Evolutionary conservation across 768 basidiomycete genomes (phyloP).

Genomic region (Lactarius trivialis): DNA sequence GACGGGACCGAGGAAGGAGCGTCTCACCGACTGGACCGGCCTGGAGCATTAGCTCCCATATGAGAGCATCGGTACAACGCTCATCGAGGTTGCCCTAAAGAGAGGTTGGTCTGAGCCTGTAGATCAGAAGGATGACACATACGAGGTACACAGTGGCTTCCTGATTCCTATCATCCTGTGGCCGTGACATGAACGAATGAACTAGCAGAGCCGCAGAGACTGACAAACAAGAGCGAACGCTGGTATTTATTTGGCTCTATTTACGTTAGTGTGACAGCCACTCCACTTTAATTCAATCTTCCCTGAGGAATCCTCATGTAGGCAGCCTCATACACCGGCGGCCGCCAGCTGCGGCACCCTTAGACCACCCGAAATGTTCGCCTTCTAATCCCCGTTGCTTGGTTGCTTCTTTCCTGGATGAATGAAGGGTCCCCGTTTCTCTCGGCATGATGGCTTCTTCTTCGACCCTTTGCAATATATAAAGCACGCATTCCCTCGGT

Average conservation of each 20-base stretch:
- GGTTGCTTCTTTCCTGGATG: background rate
- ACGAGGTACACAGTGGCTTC: slow-evolving; percentile 60
- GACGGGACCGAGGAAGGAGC: slow-evolving; percentile 15
- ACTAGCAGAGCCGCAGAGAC: background rate
- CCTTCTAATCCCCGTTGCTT: slow-evolving; percentile 12
- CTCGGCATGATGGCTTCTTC: background rate
- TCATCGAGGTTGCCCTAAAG: slow-evolving; percentile 93
- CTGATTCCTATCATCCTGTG: slow-evolving; percentile 52
- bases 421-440: background rate
- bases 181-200: slow-evolving; percentile 33
- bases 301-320: too few species aligned
- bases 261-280: background rate
- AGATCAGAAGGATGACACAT: slow-evolving; percentile 1
- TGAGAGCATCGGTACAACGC: slow-evolving; percentile 83
- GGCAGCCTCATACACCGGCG: too few species aligned
- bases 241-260: background rate
- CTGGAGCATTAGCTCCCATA: slow-evolving; percentile 99
- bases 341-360: background rate
- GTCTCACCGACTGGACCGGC: slow-evolving; percentile 93
- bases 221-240: background rate
- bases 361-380: background rate
- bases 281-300: background rate
- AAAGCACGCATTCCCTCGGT: background rate
- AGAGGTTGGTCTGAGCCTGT: background rate
- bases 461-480: background rate